Evolutionary conservation across 2,329 filamentous ascomycete species (phyloP).

Genomic region (Fusarium redolens): DNA sequence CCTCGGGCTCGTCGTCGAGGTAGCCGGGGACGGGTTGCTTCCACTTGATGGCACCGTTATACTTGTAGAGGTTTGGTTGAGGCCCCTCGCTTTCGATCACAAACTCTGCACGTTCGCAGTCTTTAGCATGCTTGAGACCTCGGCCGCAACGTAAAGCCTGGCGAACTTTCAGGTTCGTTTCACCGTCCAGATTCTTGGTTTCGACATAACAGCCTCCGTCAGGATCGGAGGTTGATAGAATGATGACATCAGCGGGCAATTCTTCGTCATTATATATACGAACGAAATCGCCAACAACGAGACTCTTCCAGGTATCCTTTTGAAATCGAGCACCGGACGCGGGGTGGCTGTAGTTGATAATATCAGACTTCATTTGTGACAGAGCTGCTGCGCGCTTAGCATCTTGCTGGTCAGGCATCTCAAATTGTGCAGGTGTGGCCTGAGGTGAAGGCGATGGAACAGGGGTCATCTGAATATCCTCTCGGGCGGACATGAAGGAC

Average conservation of each 20-base stretch:
- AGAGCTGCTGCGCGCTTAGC: slow-evolving; percentile 52
- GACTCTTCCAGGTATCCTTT: slow-evolving; percentile 92
- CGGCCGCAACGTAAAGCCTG: slow-evolving; percentile 89
- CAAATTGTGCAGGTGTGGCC: slow-evolving; percentile 47
- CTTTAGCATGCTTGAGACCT: slow-evolving; percentile 84
- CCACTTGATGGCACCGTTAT: slow-evolving; percentile 92
- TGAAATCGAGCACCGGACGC: slow-evolving; percentile 84
- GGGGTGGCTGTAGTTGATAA: slow-evolving; percentile 78
- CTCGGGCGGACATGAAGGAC: slow-evolving; percentile 66
- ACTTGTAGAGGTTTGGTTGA: slow-evolving; percentile 94
- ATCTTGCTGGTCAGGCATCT: slow-evolving; percentile 54
- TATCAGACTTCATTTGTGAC: slow-evolving; percentile 61
- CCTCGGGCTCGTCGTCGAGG: slow-evolving; percentile 69
- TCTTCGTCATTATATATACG: slow-evolving; percentile 97
- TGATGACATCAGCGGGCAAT: slow-evolving; percentile 91
- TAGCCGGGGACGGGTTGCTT: slow-evolving; percentile 75
- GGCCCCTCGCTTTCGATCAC: slow-evolving; percentile 89
- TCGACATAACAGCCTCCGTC: slow-evolving; percentile 98
- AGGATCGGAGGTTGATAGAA: slow-evolving; percentile 90
- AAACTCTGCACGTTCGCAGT: slow-evolving; percentile 92
- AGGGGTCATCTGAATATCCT: slow-evolving; percentile 95
- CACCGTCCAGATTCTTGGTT: slow-evolving; percentile 97
- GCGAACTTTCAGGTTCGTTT: slow-evolving; percentile 96
- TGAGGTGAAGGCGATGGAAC: slow-evolving; percentile 82
- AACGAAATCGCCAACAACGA: slow-evolving; percentile 95